phyloP scores from a whole-genome alignment of 805 yeast genomes.

The Ogataea corticis region DNA sequence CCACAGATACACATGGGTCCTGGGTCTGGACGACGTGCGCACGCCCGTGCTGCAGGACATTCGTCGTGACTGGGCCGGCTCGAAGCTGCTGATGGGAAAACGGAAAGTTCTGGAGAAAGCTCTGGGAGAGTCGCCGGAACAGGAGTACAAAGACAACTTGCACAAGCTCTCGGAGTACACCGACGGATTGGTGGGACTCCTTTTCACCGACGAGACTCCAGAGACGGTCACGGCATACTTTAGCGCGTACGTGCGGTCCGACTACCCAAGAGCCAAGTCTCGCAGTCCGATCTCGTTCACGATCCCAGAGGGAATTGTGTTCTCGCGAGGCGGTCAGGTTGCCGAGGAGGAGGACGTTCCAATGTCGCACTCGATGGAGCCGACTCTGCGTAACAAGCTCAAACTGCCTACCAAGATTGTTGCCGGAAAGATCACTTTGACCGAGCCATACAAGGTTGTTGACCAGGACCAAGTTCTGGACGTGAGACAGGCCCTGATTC shows the following conservation, averaged over 20 bases:
- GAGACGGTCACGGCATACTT: constrained; percentile 91
- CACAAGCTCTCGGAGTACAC: constrained; percentile 64
- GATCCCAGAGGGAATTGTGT: constrained; percentile 87
- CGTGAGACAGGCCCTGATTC: constrained; percentile 85
- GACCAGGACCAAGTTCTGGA: constrained; percentile 76
- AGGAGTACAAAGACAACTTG: constrained; percentile 86
- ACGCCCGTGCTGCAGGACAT: constrained; percentile 94
- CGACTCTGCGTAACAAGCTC: constrained; percentile 82
- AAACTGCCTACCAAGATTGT: constrained; percentile 91
- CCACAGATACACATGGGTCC: constrained; percentile 78
- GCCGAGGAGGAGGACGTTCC: constrained; percentile 92
- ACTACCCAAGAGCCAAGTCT: constrained; percentile 88
- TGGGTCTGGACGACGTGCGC: constrained; percentile 87
- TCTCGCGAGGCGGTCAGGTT: constrained; percentile 93
- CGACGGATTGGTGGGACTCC: constrained; percentile 80
- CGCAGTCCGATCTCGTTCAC: constrained; percentile 79
- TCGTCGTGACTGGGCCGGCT: constrained; percentile 90
- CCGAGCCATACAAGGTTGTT: constrained; percentile 79
- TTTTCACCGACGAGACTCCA: constrained; percentile 86
- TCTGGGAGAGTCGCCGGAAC: constrained; percentile 81
- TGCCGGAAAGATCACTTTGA: constrained; percentile 80
- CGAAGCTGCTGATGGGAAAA: constrained; percentile 86
- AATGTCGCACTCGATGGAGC: constrained; percentile 93
- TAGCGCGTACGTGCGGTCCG: constrained; percentile 70
- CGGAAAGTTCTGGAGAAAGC: constrained; percentile 93